Evolutionary conservation across 768 basidiomycete genomes (phyloP), one percentile per base, ranked within the genome.

Genomic region (Boletus bicolor): DNA sequence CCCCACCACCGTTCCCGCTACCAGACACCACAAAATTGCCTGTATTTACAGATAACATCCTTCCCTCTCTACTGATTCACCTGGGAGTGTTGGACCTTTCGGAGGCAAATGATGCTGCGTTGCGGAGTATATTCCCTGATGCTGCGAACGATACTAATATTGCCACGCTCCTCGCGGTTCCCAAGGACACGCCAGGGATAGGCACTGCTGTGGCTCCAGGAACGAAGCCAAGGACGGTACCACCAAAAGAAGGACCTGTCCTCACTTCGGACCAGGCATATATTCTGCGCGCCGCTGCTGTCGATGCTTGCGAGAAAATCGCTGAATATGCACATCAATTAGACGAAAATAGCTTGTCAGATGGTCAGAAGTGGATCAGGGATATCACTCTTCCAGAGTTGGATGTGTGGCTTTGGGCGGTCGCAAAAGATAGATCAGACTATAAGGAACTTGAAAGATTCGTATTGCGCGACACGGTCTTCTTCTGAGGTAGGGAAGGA

Each of bases 341-440:
- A 54, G 61, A 59, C 26, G 69, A 56, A 39, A 51, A 58, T n/a
- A 37, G 51, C 37, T 41, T 65, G 37, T 61, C 61, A 5, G 63
- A 62, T 34, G 73, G 66, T 36, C 60, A 75, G 19, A 63, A 67
- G 24, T 86, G 85, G 85, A 63, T 89, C 59, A 79, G 73, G 52
- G 71, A 75, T 4, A 75, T 93, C 36, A 82, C 76, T 0, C 72
- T 83, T 28, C 83, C 85, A 5, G 77, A 82, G 44, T 57, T 92
- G 55, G 86, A 92, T 64, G 80, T 79, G 64, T 93, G 89, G 89
- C 68, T 93, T n/a, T 90, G 91, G 88, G 77, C 83, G 34, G 80
- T 89, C 5, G 89, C 88, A 37, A 92, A 93, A 66, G 89, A 91
- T 61, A 76, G 89, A 59, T 61, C 72, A 32, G 90, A 91, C 68